Conservation (phyloP, 2,329 filamentous ascomycete species). For the Venturia effusa region DNA sequence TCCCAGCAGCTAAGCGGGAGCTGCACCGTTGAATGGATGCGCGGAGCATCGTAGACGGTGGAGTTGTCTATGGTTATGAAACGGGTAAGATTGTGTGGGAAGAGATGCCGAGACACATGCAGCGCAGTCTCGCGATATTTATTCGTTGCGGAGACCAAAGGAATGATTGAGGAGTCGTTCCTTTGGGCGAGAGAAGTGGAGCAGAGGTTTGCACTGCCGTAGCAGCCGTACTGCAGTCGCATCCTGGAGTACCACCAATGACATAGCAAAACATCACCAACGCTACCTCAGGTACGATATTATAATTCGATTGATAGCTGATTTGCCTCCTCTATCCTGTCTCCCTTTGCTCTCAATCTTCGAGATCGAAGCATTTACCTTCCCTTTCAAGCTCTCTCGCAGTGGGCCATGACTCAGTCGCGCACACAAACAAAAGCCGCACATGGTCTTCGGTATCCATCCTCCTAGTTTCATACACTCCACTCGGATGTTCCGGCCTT, state of each 20-base stretch:
- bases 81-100: not conserved
- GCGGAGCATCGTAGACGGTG: conserved; percentile 49
- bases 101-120: not conserved
- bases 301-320: not conserved
- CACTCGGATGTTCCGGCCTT: not conserved
- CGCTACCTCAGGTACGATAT: not conserved
- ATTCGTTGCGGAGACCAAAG: not conserved
- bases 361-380: not conserved
- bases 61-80: not conserved
- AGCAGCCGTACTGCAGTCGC: not conserved
- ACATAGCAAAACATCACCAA: not conserved
- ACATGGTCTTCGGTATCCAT: not conserved
- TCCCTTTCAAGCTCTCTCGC: not conserved
- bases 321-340: not conserved
- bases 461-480: not conserved
- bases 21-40: conserved; percentile 55
- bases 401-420: not conserved
- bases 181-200: not conserved
- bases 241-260: not conserved
- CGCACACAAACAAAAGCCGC: not conserved
- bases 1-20: conserved; percentile 50
- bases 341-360: not conserved
- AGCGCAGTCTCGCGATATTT: not conserved
- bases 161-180: not conserved
- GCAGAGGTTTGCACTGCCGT: not conserved